These are phyloP conservation scores for Quercus ilex DNA, from an alignment of 306 rosid species.

Conservation along the genomic window DNA sequence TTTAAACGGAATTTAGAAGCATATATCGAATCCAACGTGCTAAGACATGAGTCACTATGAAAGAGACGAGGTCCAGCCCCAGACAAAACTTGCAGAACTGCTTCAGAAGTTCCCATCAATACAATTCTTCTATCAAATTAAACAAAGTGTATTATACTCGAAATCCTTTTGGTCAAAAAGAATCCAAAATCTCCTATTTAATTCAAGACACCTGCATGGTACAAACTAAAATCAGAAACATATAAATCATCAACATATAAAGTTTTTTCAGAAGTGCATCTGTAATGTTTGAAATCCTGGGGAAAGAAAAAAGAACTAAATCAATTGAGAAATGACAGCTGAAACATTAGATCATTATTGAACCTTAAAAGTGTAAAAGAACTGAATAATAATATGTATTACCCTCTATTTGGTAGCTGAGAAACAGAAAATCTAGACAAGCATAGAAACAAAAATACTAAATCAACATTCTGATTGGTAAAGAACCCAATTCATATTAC, in stretches of 20 bases:
- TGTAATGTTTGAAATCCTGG: background rate
- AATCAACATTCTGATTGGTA: background rate
- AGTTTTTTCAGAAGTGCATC: background rate
- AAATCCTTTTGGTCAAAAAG: background rate
- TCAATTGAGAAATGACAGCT: background rate
- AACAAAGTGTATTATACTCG: conserved; percentile 10
- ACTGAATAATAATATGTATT: background rate
- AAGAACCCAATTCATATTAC: background rate
- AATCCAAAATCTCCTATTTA: background rate
- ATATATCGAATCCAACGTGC: conserved; percentile 24
- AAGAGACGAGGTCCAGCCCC: conserved; percentile 40
- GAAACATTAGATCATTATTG: background rate
- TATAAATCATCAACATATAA: background rate
- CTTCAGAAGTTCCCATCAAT: conserved; percentile 42
- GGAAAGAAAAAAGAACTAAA: background rate
- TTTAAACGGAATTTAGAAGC: conserved; percentile 25
- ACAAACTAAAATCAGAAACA: background rate
- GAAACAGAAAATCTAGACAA: background rate
- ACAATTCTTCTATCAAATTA: conserved; percentile 14
- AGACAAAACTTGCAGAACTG: conserved; percentile 48
- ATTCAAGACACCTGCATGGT: background rate
- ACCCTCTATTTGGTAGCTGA: background rate
- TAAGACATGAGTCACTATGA: conserved; percentile 20
- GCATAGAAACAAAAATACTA: background rate
- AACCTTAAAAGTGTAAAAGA: background rate